Evolutionary conservation across 495 filamentous ascomycete species (phyloP), one percentile per base, ranked within the genome.

Genomic region (Penicillium mononematosum): DNA sequence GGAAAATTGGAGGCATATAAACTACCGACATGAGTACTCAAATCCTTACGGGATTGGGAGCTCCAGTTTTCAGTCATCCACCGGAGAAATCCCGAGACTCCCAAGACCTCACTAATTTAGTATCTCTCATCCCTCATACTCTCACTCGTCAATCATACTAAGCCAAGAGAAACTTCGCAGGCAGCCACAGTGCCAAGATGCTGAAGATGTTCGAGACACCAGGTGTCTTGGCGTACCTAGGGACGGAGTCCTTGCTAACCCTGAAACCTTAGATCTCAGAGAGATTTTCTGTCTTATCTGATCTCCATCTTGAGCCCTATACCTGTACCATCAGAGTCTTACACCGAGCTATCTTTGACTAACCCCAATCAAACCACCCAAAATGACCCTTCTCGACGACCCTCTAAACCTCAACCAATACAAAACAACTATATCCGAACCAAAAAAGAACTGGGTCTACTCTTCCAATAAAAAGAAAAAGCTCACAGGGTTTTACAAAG

Each of bases 401-500:
- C 58, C 58, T 10, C 54, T 60, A 20, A 50, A 56, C 42, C 58
- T 60, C 53, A 53, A 55, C 20, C 53, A 56, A 60, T 56, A 56
- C 53, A 60, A 60, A 45, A 50, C 53, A 19, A 44, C 45, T 17
- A 50, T 56, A 19, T 25, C 45, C 20, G 19, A 50, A 22, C 50
- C 39, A 27, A 55, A 55, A 41, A 48, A 50, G 34, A 25, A 45
- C n/a, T 60, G 58, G 58, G 32, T 56, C 46, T 51, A 24, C 34
- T 39, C 41, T 24, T 31, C 27, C 25, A 38, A 39, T 41, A 38
- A 56, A 5, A 38, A 38, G 36, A 42, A 56, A 50, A 60, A 60
- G 52, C 22, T 57, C 38, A 56, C 50, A 22, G 47, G 43, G 2
- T 83, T 82, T 64, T 84, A 83, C 63, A 75, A 70, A 25, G 65